A percentile compares a stretch with the other conserved stretches of the same genome.
Conservation (phyloP, 2,329 filamentous ascomycete species). For the Exserohilum rostratum region DNA sequence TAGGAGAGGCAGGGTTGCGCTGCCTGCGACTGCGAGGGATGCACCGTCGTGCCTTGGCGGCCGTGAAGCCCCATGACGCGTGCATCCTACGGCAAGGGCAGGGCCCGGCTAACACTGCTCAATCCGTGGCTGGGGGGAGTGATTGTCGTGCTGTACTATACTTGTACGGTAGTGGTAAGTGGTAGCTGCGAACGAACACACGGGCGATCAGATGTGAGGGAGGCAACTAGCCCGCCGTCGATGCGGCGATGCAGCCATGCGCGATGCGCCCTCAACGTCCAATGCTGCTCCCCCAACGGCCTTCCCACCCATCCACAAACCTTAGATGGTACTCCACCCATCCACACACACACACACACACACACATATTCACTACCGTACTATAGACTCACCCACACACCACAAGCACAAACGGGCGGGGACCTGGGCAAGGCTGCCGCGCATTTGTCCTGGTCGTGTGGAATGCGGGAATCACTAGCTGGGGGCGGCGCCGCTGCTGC, state of each 20-base stretch:
- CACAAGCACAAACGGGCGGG: background rate
- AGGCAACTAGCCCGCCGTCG: background rate
- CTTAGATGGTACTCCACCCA: background rate
- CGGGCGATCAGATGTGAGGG: no score
- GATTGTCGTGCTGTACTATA: no score
- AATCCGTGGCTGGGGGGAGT: no score
- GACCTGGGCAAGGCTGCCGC: conserved; percentile 21
- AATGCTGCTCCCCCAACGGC: no score
- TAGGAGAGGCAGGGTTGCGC: conserved; percentile 21
- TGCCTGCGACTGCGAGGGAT: conserved; percentile 7
- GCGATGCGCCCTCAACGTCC: background rate
- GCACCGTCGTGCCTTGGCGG: conserved; percentile 17
- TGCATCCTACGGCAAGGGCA: conserved; percentile 11
- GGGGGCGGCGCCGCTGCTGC: background rate
- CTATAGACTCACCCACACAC: background rate
- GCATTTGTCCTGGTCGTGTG: conserved; percentile 7
- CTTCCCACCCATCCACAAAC: no score
- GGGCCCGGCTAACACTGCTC: no score
- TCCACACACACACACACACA: background rate
- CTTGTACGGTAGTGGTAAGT: no score
- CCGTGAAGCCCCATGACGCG: conserved; percentile 24
- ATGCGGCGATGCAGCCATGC: background rate
- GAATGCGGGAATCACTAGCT: conserved; percentile 17
- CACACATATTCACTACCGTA: background rate
- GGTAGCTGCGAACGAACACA: conserved; percentile 2